Evolutionary conservation across 2,329 filamentous ascomycete genomes (phyloP).

Genomic region (Chalaropsis ovoidea): DNA sequence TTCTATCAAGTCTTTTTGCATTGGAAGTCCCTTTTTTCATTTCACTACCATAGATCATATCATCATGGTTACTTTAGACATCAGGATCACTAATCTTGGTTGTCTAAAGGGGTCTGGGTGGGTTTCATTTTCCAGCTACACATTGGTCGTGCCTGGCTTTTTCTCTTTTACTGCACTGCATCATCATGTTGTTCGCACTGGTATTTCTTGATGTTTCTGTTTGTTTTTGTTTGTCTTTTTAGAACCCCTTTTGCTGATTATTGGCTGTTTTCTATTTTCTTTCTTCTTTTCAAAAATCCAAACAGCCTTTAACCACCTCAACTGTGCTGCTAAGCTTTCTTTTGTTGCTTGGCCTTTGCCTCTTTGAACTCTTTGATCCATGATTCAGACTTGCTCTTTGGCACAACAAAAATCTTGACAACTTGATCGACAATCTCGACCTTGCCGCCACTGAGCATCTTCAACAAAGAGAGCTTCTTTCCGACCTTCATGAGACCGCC

Average conservation of each 20-base stretch:
- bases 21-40: slow-evolving; percentile 11
- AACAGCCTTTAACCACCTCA: background rate
- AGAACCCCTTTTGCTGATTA: slow-evolving; percentile 6
- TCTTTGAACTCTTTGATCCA: slow-evolving; percentile 82
- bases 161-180: background rate
- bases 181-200: background rate
- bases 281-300: slow-evolving; percentile 21
- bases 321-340: slow-evolving; percentile 17
- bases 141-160: background rate
- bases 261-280: background rate
- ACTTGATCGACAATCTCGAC: slow-evolving; percentile 82
- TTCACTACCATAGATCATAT: slow-evolving; percentile 10
- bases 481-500: slow-evolving; percentile 84
- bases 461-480: slow-evolving; percentile 67
- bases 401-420: slow-evolving; percentile 72
- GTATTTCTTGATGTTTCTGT: slow-evolving; percentile 12
- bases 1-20: background rate
- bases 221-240: background rate
- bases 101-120: background rate
- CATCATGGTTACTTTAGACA: background rate
- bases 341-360: slow-evolving; percentile 47
- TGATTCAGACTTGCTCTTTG: slow-evolving; percentile 53
- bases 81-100: background rate
- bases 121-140: background rate
- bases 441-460: slow-evolving; percentile 63